Evolutionary conservation across 306 rosid species (phyloP).

Genomic region (Castanospermum australe): DNA sequence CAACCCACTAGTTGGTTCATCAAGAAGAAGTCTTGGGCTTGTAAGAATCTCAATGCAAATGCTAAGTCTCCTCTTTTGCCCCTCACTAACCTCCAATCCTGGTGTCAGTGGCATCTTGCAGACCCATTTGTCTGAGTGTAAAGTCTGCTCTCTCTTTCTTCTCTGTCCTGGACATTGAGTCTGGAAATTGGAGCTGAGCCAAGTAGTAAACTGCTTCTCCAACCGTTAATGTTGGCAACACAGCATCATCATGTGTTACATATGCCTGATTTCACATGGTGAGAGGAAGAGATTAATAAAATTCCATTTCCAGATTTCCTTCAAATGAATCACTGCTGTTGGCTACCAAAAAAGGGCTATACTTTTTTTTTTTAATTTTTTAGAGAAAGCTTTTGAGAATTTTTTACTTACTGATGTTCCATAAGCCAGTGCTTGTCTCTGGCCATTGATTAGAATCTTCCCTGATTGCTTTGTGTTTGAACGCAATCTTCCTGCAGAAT

Average conservation of each 20-base stretch:
- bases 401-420: constrained; percentile 42
- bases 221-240: constrained; percentile 44
- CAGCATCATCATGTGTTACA: constrained; percentile 53
- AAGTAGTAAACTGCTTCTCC: constrained; percentile 54
- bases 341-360: neutral
- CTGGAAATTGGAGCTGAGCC: constrained; percentile 55
- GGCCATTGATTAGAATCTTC: constrained; percentile 38
- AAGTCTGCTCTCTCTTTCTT: constrained; percentile 45
- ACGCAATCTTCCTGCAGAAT: neutral
- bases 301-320: neutral
- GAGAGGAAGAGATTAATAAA: neutral
- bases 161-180: constrained; percentile 38
- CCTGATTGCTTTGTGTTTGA: constrained; percentile 18
- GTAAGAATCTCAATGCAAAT: constrained; percentile 61
- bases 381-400: neutral
- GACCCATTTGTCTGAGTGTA: constrained; percentile 60
- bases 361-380: neutral
- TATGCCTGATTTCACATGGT: constrained; percentile 41
- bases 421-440: constrained; percentile 29
- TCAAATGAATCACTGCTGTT: neutral
- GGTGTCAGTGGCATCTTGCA: constrained; percentile 46
- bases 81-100: constrained; percentile 58
- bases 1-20: constrained; percentile 49
- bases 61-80: constrained; percentile 56
- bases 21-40: constrained; percentile 53